Evolutionary conservation across 2,329 filamentous ascomycete genomes (phyloP), one percentile per base, ranked within the genome.

Genomic region (Epichloe festucae): DNA sequence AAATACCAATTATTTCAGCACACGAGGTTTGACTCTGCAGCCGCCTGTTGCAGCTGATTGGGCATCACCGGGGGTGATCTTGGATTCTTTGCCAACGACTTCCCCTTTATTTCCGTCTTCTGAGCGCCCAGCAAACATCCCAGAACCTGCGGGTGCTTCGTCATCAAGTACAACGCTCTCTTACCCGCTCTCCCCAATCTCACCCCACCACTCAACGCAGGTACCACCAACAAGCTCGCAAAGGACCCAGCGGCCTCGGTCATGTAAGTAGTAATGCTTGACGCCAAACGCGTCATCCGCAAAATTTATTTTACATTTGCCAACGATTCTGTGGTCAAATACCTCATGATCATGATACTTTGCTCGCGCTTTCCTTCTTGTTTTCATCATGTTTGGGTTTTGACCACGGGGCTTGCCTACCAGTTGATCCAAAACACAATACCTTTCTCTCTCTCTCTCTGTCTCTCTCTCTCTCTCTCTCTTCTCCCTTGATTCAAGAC

Each of bases 81-180:
- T 54, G 41, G 60, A 59, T 52, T 49, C 53, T 46, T 56, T 60
- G 54, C 56, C 59, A 55, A 55, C 57, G 17, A 8, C 40, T 48
- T 7, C 31, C 34, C 31, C 35, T 35, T 48, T 56, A 2, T 59
- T 61, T 43, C 23, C 54, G 15, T 47, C 52, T 44, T 42, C 55
- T 23, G 60, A 59, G 7, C 52, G 55, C 11, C 45, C 54, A 48
- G 43, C 55, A 53, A 60, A 58, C 51, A 34, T 50, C 8, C 54
- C 58, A 7, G 46, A 46, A 41, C 58, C 60, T 38, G 53, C 47
- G 46, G 56, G 55, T 50, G 52, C 50, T 34, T 53, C 55, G 42
- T 56, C 53, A 43, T 57, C 51, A 31, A 54, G 52, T 47, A 50
- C 36, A 11, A 47, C 54, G 11, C 56, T 56, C 40, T 45, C 56